Percentiles rank a stretch among this genome's conserved stretches.
phyloP scores from a whole-genome alignment of 2,329 filamentous ascomycete species.

The Emericellopsis atlantica region DNA sequence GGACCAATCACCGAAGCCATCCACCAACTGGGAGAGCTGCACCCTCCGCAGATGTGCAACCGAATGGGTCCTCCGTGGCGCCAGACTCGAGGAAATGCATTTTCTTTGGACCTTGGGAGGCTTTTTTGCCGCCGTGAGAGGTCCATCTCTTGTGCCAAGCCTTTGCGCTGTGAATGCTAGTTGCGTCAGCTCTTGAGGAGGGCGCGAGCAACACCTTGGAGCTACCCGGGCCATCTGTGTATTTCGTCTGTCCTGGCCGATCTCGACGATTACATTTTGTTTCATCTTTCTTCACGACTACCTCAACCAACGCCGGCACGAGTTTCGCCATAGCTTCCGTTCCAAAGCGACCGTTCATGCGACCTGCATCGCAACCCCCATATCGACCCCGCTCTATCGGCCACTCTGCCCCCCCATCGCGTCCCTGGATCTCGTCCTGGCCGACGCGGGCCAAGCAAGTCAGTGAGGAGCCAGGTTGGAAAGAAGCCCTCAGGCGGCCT shows the following conservation, averaged over 20 bases:
- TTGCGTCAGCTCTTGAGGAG: not conserved
- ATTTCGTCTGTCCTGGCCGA: not conserved
- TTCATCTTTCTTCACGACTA: constrained; percentile 2
- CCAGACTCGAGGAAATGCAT: not conserved
- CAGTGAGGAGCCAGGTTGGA: not conserved
- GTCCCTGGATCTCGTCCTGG: not conserved
- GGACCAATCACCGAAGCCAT: constrained; percentile 2
- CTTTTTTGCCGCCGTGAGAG: not conserved
- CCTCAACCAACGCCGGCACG: constrained; percentile 1
- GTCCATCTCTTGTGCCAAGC: not conserved
- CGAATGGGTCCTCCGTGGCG: constrained; percentile 1
- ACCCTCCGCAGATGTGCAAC: constrained; percentile 2
- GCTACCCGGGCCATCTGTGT: not conserved
- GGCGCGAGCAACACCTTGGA: not conserved
- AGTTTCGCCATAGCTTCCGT: constrained; percentile 2
- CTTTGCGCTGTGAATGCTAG: not conserved
- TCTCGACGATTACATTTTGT: constrained; percentile 1
- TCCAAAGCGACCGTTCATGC: constrained; percentile 16
- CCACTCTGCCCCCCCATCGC: not conserved
- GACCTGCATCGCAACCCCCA: constrained; percentile 6
- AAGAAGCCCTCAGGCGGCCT: not conserved
- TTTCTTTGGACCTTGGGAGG: not conserved
- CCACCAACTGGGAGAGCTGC: not conserved
- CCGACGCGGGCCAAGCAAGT: not conserved
- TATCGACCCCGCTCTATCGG: constrained; percentile 2